These are phyloP conservation scores for Mortierella sp. DNA, from an alignment of 371 early-diverging fungal genomes.

Conservation along the genomic window DNA sequence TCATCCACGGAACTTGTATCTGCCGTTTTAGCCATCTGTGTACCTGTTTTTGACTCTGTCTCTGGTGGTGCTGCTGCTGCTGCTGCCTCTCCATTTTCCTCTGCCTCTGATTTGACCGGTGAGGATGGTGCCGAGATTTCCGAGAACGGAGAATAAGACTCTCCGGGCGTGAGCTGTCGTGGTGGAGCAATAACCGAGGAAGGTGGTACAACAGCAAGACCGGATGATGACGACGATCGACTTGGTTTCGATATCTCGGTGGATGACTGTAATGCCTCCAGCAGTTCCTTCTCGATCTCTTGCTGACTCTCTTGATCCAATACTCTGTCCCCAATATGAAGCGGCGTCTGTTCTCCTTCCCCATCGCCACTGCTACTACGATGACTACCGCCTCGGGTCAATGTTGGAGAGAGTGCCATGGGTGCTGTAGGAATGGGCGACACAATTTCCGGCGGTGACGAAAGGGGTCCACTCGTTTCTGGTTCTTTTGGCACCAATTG, in stretches of 20 bases:
- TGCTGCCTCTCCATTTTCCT: not conserved
- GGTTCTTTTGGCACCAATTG: not conserved
- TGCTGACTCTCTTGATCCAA: constrained; percentile 24
- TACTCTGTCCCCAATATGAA: not conserved
- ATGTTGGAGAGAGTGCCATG: constrained; percentile 23
- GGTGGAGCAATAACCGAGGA: constrained; percentile 10
- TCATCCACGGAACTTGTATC: too few relatives aligned
- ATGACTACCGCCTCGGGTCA: constrained; percentile 28
- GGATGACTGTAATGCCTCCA: constrained; percentile 28
- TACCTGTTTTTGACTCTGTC: not conserved
- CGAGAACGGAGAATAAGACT: constrained; percentile 37
- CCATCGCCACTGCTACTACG: not conserved
- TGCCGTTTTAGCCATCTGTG: not conserved
- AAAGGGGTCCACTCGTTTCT: not conserved
- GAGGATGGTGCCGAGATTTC: constrained; percentile 46
- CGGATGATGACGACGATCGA: not conserved
- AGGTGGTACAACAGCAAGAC: not conserved
- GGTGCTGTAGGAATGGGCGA: constrained; percentile 28
- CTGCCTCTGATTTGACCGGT: constrained; percentile 7
- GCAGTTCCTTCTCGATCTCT: constrained; percentile 37
- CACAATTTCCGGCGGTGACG: constrained; percentile 6
- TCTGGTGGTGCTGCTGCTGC: too few relatives aligned
- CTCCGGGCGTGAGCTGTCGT: constrained; percentile 36
- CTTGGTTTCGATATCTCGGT: constrained; percentile 1
- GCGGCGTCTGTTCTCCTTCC: not conserved